A percentile compares a stretch with the other conserved stretches of the same genome.
Evolutionary conservation across 2,329 filamentous ascomycete genomes (phyloP).

Genomic region (Tolypocladium paradoxum): DNA sequence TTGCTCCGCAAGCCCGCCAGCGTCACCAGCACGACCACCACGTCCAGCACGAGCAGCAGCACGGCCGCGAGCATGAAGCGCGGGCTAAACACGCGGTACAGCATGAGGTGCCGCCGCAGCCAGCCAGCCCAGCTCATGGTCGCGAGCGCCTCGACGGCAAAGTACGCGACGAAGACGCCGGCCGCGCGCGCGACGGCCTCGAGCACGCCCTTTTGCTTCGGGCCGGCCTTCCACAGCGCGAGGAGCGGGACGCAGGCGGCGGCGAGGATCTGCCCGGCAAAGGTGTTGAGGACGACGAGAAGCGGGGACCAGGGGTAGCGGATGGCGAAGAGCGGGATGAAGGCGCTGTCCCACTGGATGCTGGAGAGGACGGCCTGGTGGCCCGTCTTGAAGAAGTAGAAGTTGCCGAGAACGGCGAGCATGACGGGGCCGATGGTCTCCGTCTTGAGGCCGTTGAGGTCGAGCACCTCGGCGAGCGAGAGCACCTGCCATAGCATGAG

Average conservation of each 20-base stretch:
- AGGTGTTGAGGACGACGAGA: conserved; percentile 74
- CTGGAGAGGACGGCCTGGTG: conserved; percentile 80
- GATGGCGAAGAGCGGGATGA: conserved; percentile 74
- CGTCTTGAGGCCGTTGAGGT: conserved; percentile 48
- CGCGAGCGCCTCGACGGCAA: conserved; percentile 70
- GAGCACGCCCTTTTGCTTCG: conserved; percentile 58
- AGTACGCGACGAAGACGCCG: conserved; percentile 69
- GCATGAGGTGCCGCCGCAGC: conserved; percentile 85
- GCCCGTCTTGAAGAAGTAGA: conserved; percentile 95
- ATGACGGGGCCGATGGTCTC: conserved; percentile 74
- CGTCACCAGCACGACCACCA: conserved; percentile 61
- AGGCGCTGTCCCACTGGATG: conserved; percentile 94
- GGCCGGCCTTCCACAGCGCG: conserved; percentile 79
- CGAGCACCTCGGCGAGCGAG: conserved; percentile 56
- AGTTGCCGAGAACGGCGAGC: conserved; percentile 79
- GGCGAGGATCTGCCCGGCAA: conserved; percentile 78
- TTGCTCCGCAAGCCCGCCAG: conserved; percentile 66
- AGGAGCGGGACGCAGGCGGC: conserved; percentile 70
- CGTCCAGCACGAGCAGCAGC: conserved; percentile 64
- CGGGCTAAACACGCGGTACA: conserved; percentile 88
- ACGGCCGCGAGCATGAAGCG: conserved; percentile 75
- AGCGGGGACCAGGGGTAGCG: conserved; percentile 85
- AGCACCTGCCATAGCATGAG: conserved; percentile 84
- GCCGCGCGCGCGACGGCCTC: conserved; percentile 61
- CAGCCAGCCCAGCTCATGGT: conserved; percentile 87